A percentile compares a stretch with the other conserved stretches of the same genome.
phyloP scores from a whole-genome alignment of 2,329 filamentous ascomycete species.

The Colletotrichum siamense region DNA sequence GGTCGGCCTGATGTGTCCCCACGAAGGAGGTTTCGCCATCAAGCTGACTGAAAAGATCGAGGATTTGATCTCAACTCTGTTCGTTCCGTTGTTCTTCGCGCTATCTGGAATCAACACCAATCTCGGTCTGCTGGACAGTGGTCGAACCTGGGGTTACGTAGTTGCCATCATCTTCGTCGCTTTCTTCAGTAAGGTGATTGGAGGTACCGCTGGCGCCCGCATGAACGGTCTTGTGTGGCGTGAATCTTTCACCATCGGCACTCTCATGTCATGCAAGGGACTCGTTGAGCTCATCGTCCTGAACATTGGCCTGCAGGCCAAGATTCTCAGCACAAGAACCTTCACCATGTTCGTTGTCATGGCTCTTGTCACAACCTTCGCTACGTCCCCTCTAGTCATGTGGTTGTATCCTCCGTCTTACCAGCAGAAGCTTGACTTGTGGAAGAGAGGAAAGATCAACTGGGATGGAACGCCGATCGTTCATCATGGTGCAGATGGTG shows the following conservation, averaged over 20 bases:
- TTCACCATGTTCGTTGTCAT: slow-evolving; percentile 97
- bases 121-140: slow-evolving; percentile 80
- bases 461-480: slow-evolving; percentile 56
- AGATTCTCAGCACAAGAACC: slow-evolving; percentile 80
- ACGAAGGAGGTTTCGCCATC: slow-evolving; percentile 88
- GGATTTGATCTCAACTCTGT: slow-evolving; percentile 83
- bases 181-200: slow-evolving; percentile 84
- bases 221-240: slow-evolving; percentile 84
- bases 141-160: slow-evolving; percentile 89
- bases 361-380: slow-evolving; percentile 86
- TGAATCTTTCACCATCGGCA: slow-evolving; percentile 86
- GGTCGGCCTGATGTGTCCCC: slow-evolving; percentile 86
- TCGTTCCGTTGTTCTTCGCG: slow-evolving; percentile 91
- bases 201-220: slow-evolving; percentile 81
- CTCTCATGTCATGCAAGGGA: slow-evolving; percentile 96
- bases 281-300: slow-evolving; percentile 94
- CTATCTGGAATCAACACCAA: slow-evolving; percentile 90
- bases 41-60: slow-evolving; percentile 94
- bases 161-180: slow-evolving; percentile 82
- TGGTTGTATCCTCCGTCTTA: slow-evolving; percentile 74
- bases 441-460: slow-evolving; percentile 82
- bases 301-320: slow-evolving; percentile 81
- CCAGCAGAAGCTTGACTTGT: slow-evolving; percentile 55
- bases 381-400: slow-evolving; percentile 78
- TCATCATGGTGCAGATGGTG: slow-evolving; percentile 35